These are phyloP conservation scores for Claviceps fusiformis DNA, from an alignment of 2,329 filamentous ascomycete species.

Conservation along the genomic window DNA sequence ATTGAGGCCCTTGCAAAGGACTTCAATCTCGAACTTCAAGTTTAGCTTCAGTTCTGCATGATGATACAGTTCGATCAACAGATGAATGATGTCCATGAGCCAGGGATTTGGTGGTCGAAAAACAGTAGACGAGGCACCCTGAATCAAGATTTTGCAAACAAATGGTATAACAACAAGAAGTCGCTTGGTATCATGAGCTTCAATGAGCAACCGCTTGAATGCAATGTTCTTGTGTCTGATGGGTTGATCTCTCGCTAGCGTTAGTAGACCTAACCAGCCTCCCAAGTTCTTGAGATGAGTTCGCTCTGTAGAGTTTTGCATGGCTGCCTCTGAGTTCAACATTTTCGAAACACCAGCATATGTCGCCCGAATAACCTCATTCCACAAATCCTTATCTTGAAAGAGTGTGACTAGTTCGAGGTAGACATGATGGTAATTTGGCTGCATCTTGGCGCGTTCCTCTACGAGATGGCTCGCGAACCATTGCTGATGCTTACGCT, in stretches of 20 bases:
- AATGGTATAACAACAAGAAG: constrained; percentile 90
- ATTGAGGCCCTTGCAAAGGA: constrained; percentile 81
- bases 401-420: constrained; percentile 78
- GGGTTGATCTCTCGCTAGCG: constrained; percentile 83
- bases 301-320: constrained; percentile 74
- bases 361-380: constrained; percentile 84
- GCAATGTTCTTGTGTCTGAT: constrained; percentile 95
- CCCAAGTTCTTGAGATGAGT: constrained; percentile 87
- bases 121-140: constrained; percentile 71
- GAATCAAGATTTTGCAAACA: constrained; percentile 86
- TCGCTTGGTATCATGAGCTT: constrained; percentile 85
- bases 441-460: constrained; percentile 91
- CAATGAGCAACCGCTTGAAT: constrained; percentile 88
- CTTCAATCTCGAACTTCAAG: constrained; percentile 96
- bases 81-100: constrained; percentile 88
- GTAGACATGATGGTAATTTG: constrained; percentile 91
- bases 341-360: constrained; percentile 75
- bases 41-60: constrained; percentile 89
- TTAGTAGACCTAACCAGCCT: constrained; percentile 84
- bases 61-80: constrained; percentile 88
- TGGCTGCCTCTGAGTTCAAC: constrained; percentile 77
- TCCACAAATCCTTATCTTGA: constrained; percentile 65
- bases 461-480: constrained; percentile 92
- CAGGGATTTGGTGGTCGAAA: constrained; percentile 95
- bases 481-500: constrained; percentile 81